Evolutionary conservation across 179 eudicot species (phyloP), one percentile per base, ranked within the genome.

Genomic region (Beta corolliflora): DNA sequence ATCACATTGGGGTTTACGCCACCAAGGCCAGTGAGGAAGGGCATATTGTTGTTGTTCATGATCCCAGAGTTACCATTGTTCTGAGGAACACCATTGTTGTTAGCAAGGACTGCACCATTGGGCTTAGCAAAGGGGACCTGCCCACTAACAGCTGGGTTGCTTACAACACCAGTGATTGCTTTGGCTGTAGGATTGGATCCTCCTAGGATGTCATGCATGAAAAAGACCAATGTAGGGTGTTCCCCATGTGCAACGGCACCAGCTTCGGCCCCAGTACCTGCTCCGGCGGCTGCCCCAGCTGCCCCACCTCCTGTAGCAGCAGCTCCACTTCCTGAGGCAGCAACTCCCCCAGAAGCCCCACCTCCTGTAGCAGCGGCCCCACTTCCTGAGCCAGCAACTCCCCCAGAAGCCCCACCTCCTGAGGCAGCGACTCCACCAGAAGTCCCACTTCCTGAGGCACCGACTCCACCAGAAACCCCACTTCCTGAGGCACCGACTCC

Each of bases 161-260:
- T 81, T 2, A 95, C 99, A 29, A 94, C 83, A 7, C 98, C 99
- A 0, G 99, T 94, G 46, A 94, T 93, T 0, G 98, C 99, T 76
- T 86, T 90, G 45, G 99, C 94, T 13, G 99, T 83, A 0, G 99
- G 98, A 83, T 89, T 90, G 3, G 92, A 80, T 25, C 99, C 99
- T 0, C 99, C 98, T 1, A 94, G 90, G 29, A 96, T 91, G 88
- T 96, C 99, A 50, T 96, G 99, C 99, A 96, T 89, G 92, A 89
- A 96, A 81, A 96, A 96, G 41, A 89, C 83, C 63, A 94, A 67
- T 3, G 87, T 76, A 71, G 92, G 94, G 70, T 91, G 91, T 13
- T 56, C 79, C 8, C 78, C 79, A 19, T 18, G 54, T 29, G 71
- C 81, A 10, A 48, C 71, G 4, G 61, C 76, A 23, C 74, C 81